These are phyloP conservation scores for Alternaria atra DNA, from an alignment of 2,329 filamentous ascomycete genomes.

Conservation along the genomic window DNA sequence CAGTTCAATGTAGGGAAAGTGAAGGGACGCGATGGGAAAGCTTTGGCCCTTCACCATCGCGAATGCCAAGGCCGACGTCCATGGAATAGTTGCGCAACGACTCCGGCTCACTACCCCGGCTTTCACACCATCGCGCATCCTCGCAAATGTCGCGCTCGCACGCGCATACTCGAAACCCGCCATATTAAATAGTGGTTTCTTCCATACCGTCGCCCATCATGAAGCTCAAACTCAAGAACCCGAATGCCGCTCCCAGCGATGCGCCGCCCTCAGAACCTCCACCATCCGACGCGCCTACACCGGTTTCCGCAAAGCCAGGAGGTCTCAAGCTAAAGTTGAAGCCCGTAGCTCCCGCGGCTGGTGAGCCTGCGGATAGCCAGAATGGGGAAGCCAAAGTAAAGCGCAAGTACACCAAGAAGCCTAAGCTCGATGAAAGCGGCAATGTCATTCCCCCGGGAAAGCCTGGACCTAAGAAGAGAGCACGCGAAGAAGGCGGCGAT, in stretches of 20 bases:
- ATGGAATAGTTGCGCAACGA: constrained; percentile 5
- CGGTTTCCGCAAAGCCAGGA: constrained; percentile 23
- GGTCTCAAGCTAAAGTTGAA: constrained; percentile 48
- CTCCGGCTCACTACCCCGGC: constrained; percentile 13
- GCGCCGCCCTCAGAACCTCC: constrained; percentile 33
- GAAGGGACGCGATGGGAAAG: constrained; percentile 24
- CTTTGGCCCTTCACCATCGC: constrained; percentile 32
- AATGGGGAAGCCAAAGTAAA: constrained; percentile 52
- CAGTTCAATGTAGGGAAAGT: constrained; percentile 16
- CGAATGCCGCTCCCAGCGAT: constrained; percentile 27
- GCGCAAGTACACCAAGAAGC: constrained; percentile 55
- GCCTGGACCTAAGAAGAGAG: constrained; percentile 44
- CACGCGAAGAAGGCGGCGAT: constrained; percentile 49
- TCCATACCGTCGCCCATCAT: constrained; percentile 23
- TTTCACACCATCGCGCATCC: constrained; percentile 3
- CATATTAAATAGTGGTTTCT: background rate
- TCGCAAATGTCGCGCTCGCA: constrained; percentile 21
- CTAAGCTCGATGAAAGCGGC: constrained; percentile 44
- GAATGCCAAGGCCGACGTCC: constrained; percentile 26
- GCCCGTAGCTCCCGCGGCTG: constrained; percentile 25
- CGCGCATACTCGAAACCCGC: constrained; percentile 13
- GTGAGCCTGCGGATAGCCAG: constrained; percentile 36
- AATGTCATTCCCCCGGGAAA: constrained; percentile 37
- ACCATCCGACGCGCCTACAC: constrained; percentile 23
- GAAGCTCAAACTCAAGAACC: constrained; percentile 47